Evolutionary conservation across 257 asterid genomes (phyloP), one percentile per base, ranked within the genome.

Genomic region (Scutellaria baicalensis): DNA sequence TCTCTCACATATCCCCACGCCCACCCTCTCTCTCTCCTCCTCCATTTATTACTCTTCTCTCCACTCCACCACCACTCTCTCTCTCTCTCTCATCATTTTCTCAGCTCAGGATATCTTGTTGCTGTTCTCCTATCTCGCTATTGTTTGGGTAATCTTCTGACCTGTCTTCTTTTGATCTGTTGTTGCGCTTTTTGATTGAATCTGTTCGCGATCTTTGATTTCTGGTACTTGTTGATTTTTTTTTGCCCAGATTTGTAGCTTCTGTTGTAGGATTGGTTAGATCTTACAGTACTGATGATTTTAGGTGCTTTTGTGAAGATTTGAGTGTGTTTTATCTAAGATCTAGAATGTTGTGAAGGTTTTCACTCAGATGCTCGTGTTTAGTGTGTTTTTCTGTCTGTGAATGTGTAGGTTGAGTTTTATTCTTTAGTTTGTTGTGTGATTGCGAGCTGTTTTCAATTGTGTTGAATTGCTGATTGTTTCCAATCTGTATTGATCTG

Each of bases 1-100:
- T 76, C 75, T 14, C 92, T 79, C 89, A 42, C 73, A 14, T 20
- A 75, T 55, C 20, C 52, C 62, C 59, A 59, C 42, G 45, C 60
- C 35, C 62, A 49, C 63, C 43, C 75, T 61, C 56, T 47, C 62
- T 36, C 68, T 40, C 68, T 42, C 67, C 17, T 52, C 8, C 79
- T 62, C 12, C 81, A 77, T 77, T 77, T 61, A 76, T 66, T 80
- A 13, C 67, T 50, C 82, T 61, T 17, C 73, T 27, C 74, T 5
- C 66, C 75, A 58, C 69, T 60, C 67, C 77, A 47, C 68, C 68
- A 11, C 43, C 27, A 23, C 70, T 43, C 68, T 20, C 35, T 36
- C 65, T 58, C 59, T 27, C 35, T 43, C 45, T 64, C 10, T 43
- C 43, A 16, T 64, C 59, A 44, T 55, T 33, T 45, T 36, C 72